These are phyloP conservation scores for Closterium sp. DNA, from an alignment of 139 green algal species.

Conservation along the genomic window DNA sequence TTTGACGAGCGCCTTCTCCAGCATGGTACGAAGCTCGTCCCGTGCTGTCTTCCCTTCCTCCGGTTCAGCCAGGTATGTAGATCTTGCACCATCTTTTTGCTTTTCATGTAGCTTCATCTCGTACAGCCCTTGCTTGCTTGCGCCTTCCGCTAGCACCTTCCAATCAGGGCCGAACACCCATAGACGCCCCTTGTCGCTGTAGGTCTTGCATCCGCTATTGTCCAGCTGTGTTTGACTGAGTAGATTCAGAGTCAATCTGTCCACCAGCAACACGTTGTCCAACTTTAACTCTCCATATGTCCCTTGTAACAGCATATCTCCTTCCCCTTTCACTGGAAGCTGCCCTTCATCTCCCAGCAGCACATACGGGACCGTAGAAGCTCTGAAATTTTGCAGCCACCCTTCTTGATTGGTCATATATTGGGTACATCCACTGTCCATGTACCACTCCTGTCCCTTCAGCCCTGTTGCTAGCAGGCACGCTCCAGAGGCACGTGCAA, in stretches of 20 bases:
- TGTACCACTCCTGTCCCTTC: neutral
- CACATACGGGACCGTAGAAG: neutral
- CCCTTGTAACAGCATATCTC: neutral
- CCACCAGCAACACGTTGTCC: neutral
- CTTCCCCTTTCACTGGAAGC: neutral
- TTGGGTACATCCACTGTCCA: neutral
- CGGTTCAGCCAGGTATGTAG: neutral
- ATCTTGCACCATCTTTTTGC: neutral
- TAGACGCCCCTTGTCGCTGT: neutral
- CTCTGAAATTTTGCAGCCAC: neutral
- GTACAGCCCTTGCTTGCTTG: neutral
- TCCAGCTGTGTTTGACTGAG: neutral
- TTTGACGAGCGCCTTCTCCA: neutral
- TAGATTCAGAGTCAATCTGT: neutral
- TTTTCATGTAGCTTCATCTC: neutral
- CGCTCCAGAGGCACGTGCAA: neutral
- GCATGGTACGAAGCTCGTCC: neutral
- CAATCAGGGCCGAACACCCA: neutral
- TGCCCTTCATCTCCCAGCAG: neutral
- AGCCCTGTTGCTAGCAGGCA: neutral
- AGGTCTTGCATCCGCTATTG: neutral
- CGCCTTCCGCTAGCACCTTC: neutral
- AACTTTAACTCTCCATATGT: neutral
- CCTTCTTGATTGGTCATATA: neutral
- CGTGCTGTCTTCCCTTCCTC: neutral